Conservation (phyloP, 306 rosid genomes). For the Lablab purpureus region DNA sequence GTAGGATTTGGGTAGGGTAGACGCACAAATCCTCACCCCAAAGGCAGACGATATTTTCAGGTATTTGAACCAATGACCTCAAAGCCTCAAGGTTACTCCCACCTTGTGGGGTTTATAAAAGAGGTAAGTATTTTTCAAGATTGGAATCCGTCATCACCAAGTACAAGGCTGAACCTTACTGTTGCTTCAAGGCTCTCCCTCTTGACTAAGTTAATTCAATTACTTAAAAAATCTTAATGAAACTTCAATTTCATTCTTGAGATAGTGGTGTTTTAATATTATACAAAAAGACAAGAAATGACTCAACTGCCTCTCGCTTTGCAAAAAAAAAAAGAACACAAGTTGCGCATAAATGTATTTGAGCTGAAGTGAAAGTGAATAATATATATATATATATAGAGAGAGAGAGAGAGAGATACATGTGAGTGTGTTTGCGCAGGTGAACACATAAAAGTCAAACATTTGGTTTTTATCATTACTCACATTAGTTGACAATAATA, state of each 20-base stretch:
- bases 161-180: background rate
- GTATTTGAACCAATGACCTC: background rate
- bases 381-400: background rate
- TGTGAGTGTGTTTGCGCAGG: too few species aligned
- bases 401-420: too few species aligned
- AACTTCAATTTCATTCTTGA: background rate
- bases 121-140: background rate
- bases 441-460: background rate
- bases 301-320: background rate
- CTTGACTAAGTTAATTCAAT: background rate
- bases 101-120: background rate
- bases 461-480: background rate
- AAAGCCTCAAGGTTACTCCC: background rate
- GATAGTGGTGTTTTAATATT: constrained; percentile 4
- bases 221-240: background rate
- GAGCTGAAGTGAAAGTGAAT: background rate
- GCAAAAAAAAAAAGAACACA: background rate
- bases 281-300: background rate
- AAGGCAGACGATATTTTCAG: background rate
- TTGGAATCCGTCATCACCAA: background rate
- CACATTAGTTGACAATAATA: constrained; percentile 22
- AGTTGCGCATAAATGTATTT: background rate
- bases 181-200: background rate
- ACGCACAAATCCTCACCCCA: background rate
- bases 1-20: background rate